Base-by-base conservation (phyloP, 495 filamentous ascomycete genomes). In the Aspergillus leporis region DNA sequence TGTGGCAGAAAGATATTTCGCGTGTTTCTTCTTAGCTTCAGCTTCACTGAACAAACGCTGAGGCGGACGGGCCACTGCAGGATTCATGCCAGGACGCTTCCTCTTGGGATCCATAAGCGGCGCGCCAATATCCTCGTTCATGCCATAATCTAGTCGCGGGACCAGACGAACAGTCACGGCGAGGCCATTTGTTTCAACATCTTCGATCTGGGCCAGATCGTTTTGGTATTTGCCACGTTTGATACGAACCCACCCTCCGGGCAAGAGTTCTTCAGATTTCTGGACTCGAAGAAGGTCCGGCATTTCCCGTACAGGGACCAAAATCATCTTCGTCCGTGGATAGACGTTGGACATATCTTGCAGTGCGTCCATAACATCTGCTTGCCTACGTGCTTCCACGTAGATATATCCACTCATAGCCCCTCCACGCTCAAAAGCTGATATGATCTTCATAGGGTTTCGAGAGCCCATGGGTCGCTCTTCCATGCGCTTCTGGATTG, bases 271-370 rank as follows among this genome's bases (percentile, higher is more conserved):
- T 51, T 92, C 89, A 0, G 86, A 91, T 76, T 96, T 97, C 30
- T 83, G 84, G 30, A 93, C 91, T 25, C 91, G 85, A n/a, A 99
- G 75, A 9, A 99, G 85, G 72, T 97, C 94, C 0, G 95, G 93
- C 88, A 97, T 95, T 73, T 99, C 95, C 71, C 93, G 93, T 64
- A 98, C 91, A n/a, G 93, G 91, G 45, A 98, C 90, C 34, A 97
- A 73, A 36, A 91, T 82, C 71, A 91, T 83, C 71, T 92, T 94
- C 25, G 85, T 86, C 48, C 90, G 81, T 18, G 91, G 89, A 68
- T 96, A 98, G 28, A 91, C 87, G 68, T 93, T 90, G 56, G 87
- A 84, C 62, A 98, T 83, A 9, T 87, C 90, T 48, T 97, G 90
- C 32, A 94, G 76, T 5, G 90, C 89, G 10, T 85, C 74, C 71